phyloP scores from a whole-genome alignment of 257 asterid genomes.

The Scutellaria galericulata region DNA sequence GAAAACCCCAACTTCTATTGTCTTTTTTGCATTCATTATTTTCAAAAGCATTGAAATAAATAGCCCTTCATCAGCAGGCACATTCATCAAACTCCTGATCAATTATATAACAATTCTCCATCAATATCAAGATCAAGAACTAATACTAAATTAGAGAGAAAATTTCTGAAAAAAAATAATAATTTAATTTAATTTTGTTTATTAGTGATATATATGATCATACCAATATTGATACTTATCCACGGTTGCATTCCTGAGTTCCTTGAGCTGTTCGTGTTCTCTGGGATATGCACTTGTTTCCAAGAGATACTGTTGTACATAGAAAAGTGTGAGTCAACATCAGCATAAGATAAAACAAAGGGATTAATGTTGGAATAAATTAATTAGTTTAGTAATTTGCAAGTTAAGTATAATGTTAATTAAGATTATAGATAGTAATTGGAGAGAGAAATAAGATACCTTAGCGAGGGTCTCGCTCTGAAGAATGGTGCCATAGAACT shows the following conservation, averaged over 20 bases:
- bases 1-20: slow-evolving; percentile 61
- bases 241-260: slow-evolving; percentile 52
- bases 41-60: slow-evolving; percentile 59
- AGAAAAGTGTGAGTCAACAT: no score
- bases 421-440: no score
- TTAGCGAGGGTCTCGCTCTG: slow-evolving; percentile 55
- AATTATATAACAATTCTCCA: no score
- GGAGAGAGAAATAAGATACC: slow-evolving; percentile 13
- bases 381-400: no score
- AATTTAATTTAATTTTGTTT: no score
- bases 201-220: background rate
- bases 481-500: slow-evolving; percentile 44
- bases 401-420: background rate
- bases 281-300: slow-evolving; percentile 65
- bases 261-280: slow-evolving; percentile 66
- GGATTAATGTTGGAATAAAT: background rate
- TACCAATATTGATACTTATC: slow-evolving; percentile 56
- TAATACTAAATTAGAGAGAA: no score
- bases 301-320: slow-evolving; percentile 45
- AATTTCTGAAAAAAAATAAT: no score
- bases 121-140: no score
- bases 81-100: slow-evolving; percentile 63
- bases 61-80: slow-evolving; percentile 65
- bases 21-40: slow-evolving; percentile 61
- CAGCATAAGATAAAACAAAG: no score